Conservation (phyloP, 192 early-diverging fungal genomes). For the Dissophora ornata region DNA sequence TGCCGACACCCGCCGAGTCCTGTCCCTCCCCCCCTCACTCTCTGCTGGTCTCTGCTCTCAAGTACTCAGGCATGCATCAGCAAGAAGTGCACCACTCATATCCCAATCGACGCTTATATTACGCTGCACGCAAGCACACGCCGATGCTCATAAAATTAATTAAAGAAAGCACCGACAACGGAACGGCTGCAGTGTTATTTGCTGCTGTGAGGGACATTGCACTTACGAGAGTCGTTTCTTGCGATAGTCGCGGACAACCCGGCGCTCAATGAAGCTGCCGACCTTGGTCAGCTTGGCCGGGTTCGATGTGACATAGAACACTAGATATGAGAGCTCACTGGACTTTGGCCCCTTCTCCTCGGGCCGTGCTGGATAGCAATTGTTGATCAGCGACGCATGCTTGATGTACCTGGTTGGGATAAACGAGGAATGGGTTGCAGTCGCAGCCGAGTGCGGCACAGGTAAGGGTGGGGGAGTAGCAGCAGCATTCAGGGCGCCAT, state of each 20-base stretch:
- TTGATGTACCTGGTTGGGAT: constrained; percentile 71
- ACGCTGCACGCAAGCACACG: too few species aligned
- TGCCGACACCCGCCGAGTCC: too few species aligned
- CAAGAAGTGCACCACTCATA: too few species aligned
- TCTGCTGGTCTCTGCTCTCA: background rate
- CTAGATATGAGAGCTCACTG: constrained; percentile 85
- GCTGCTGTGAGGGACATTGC: too few species aligned
- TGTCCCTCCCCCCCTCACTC: too few species aligned
- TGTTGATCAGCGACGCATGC: constrained; percentile 82
- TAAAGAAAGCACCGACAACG: too few species aligned
- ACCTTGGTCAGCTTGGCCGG: constrained; percentile 93
- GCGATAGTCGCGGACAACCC: constrained; percentile 71
- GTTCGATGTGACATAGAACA: constrained; percentile 87
- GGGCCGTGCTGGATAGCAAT: constrained; percentile 73
- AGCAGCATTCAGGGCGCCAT: background rate
- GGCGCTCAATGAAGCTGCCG: constrained; percentile 80
- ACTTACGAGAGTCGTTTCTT: constrained; percentile 72
- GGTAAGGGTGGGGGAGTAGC: background rate
- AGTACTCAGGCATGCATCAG: too few species aligned
- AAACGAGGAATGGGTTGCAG: constrained; percentile 42
- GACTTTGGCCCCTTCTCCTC: constrained; percentile 79
- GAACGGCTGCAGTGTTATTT: too few species aligned
- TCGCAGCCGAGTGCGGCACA: constrained; percentile 13
- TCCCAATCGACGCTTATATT: too few species aligned
- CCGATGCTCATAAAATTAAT: background rate